Evolutionary conservation across 2,329 filamentous ascomycete species (phyloP), one percentile per base, ranked within the genome.

Genomic region (Diplodia seriata): DNA sequence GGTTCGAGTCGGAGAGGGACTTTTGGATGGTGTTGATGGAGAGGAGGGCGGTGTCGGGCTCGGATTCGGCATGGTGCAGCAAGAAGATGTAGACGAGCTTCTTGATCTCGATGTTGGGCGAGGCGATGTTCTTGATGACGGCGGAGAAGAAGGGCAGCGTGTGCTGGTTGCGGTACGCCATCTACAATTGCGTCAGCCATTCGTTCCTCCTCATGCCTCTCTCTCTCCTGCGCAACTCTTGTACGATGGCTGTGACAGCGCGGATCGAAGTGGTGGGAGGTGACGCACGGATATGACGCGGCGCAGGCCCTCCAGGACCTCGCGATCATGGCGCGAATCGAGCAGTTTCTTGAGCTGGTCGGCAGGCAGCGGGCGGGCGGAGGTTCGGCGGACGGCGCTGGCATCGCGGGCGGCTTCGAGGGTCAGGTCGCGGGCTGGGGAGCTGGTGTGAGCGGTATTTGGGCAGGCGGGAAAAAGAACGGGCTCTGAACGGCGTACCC

Each of bases 21-120:
- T 97, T 98, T 77, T 99, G 95, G 73, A 99, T 98, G 7, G 95
- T 97, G 81, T 99, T 99, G 86, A 99, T 97, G 69, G 94, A 97
- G 54, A 99, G 86, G 47, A 99, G 86, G 23, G 95, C 94, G 55
- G 97, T 91, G 80, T 99, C 95, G 68, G 94, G 95, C 76, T 98
- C 95, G 71, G 93, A 89, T 78, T 98, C 95, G 78, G 95, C 95
- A 85, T 99, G 94, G 77, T 96, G 92, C 69, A 98, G 90, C 70
- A 99, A 89, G 81, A 97, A 99, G 77, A 97, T 97, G 84, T 99
- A 99, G 70, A 99, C 95, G 67, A 99, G 89, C 80, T 98, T 98
- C 82, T 97, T 96, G 80, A 98, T 94, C 76, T 97, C 93, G 74
- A 97, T 86, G 74, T 93, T 97, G 15, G 94, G 91, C 47, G 92